Base-by-base conservation (phyloP, 225 moss, liverwort and hornwort genomes). In the Straminergon stramineum region DNA sequence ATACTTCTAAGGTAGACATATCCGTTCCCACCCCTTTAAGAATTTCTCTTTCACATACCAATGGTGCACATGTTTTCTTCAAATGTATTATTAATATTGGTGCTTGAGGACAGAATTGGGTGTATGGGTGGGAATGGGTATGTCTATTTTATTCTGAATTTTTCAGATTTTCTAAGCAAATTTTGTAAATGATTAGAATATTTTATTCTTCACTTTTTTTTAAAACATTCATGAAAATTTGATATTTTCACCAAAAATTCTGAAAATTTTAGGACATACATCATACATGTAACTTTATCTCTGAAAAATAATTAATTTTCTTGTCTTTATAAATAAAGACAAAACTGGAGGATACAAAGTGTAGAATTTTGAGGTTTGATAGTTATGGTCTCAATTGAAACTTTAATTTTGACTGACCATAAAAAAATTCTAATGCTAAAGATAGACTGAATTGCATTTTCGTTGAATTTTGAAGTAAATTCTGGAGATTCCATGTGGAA, bases 1-100 rank as follows among this genome's bases (percentile, higher is more conserved):
- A 9, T 17, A 34, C 65, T 65, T 34, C 18, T 18, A 34, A 17
- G 7, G 9, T 66, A 17, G 34, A 65, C 5, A 17, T 17, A 65
- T 2, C 65, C 17, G 17, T 31, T 34, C 2, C 0, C 2, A 0
- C 23, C 22, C 69, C 12, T 22, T n/a, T n/a, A 69, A 21, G 2
- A 23, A 21, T 7, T 34, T 5, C 0, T 34, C 32, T 9, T 65
- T 65, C 32, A 65, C 34, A 17, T 32, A 32, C 32, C 8, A 68
- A 2, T 37, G 21, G 6, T 21, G 13, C 35, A n/a, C n/a, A 69
- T n/a, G 22, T 21, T n/a, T n/a, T 69, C 69, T 7, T 69, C 2
- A 0, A n/a, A 69, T n/a, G 22, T 68, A 69, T 7, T 22, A n/a
- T n/a, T n/a, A n/a, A n/a, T 7, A 69, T n/a, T 69, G 13, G 11